Percentiles rank a stretch among this genome's conserved stretches.
These are phyloP conservation scores for Neospora caninum DNA, from an alignment of 169 alveolate species.

Conservation along the genomic window DNA sequence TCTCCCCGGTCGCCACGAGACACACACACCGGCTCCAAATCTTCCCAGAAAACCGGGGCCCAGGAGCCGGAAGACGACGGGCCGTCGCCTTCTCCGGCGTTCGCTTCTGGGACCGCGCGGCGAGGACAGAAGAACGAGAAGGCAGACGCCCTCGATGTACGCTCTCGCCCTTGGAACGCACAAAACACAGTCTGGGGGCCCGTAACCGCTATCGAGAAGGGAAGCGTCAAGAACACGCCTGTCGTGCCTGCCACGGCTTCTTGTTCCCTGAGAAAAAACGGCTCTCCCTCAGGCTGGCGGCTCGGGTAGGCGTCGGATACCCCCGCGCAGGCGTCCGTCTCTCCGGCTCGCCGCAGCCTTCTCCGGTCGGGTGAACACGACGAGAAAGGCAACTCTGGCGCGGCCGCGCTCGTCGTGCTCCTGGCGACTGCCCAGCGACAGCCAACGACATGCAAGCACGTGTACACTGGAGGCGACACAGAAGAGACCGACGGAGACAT, in stretches of 20 bases:
- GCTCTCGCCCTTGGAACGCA: neutral
- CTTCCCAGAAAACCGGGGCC: neutral
- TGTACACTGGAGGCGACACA: neutral
- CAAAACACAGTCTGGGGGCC: neutral
- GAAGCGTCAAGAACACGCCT: constrained; percentile 6
- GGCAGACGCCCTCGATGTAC: neutral
- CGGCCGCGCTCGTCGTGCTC: too few relatives aligned
- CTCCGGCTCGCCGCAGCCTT: neutral
- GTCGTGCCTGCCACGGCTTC: neutral
- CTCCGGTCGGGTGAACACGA: neutral
- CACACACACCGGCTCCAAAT: neutral
- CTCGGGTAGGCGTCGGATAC: neutral
- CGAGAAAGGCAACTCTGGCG: neutral
- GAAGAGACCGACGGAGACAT: neutral
- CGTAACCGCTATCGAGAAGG: neutral
- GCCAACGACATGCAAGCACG: neutral
- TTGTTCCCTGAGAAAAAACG: neutral
- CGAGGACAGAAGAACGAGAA: neutral
- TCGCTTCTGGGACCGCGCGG: neutral
- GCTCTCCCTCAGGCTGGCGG: neutral
- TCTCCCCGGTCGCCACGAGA: too few relatives aligned
- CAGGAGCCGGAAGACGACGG: neutral
- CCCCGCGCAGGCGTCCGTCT: too few relatives aligned
- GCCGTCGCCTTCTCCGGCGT: neutral
- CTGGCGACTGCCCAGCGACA: neutral